phyloP scores from a whole-genome alignment of 768 basidiomycete species.

The Pulveroboletus sp. region DNA sequence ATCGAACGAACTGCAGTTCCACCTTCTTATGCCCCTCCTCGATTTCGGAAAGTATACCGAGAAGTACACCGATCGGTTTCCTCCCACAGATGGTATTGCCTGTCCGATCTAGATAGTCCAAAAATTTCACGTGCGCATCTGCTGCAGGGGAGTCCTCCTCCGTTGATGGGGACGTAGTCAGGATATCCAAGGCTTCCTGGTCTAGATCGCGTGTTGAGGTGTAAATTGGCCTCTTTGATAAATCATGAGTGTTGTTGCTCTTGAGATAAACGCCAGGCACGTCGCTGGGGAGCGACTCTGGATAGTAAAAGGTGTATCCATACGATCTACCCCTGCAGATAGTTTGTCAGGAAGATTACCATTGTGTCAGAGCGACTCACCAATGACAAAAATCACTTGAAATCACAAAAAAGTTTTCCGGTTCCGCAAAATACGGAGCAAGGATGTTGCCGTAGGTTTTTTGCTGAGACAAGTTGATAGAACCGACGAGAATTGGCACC shows the following conservation, averaged over 20 bases:
- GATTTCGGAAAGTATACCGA: constrained; percentile 67
- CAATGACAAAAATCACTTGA: constrained; percentile 99
- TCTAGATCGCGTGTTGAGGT: constrained; percentile 81
- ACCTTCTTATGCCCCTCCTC: constrained; percentile 37
- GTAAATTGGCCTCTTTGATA: constrained; percentile 63
- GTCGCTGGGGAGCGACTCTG: constrained; percentile 49
- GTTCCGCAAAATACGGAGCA: constrained; percentile 72
- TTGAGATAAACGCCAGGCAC: constrained; percentile 49
- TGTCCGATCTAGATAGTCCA: constrained; percentile 63
- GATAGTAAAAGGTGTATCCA: constrained; percentile 84
- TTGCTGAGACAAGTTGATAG: constrained; percentile 59
- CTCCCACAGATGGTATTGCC: constrained; percentile 97
- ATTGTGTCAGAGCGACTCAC: constrained; percentile 40
- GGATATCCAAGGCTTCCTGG: constrained; percentile 76
- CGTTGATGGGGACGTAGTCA: constrained; percentile 52
- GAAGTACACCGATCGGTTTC: constrained; percentile 90
- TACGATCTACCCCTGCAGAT: constrained; percentile 73
- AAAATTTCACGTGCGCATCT: constrained; percentile 58
- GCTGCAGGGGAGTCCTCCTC: constrained; percentile 40
- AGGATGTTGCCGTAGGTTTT: constrained; percentile 62
- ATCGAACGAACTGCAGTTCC: constrained; percentile 78
- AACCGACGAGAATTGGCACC: constrained; percentile 89
- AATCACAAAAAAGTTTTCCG: constrained; percentile 82
- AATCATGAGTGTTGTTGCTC: constrained; percentile 37
- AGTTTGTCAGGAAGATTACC: not conserved